phyloP scores from a whole-genome alignment of 2,329 filamentous ascomycete genomes.

The Cladosporium sphaerospermum region DNA sequence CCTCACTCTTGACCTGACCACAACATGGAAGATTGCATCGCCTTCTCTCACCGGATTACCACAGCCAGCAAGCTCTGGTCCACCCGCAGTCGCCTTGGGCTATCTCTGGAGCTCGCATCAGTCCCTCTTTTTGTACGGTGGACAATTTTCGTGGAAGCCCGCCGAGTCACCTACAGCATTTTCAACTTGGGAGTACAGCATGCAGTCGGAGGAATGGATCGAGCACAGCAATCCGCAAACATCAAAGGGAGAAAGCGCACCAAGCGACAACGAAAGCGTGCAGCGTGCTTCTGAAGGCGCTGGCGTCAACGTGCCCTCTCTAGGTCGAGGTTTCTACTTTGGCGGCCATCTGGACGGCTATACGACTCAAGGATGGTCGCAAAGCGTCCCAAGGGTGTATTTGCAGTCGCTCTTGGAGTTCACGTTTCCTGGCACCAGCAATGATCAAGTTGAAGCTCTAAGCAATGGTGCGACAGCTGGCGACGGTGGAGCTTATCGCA shows the following conservation, averaged over 20 bases:
- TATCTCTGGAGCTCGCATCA: constrained; percentile 69
- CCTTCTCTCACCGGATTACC: constrained; percentile 58
- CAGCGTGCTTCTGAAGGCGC: constrained; percentile 69
- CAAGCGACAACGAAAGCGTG: constrained; percentile 49
- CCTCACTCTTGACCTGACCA: constrained; percentile 63
- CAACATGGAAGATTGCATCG: constrained; percentile 61
- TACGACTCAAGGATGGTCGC: constrained; percentile 62
- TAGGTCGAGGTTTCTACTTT: constrained; percentile 72
- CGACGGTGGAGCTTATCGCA: constrained; percentile 59
- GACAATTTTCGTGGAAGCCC: constrained; percentile 63
- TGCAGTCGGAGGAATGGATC: constrained; percentile 54
- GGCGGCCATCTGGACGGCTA: constrained; percentile 66
- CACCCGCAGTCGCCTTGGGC: constrained; percentile 65
- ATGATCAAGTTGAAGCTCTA: constrained; percentile 55
- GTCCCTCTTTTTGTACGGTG: constrained; percentile 67
- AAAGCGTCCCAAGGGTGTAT: constrained; percentile 57
- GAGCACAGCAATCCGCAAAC: constrained; percentile 58
- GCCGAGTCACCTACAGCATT: constrained; percentile 51
- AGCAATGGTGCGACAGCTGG: constrained; percentile 51
- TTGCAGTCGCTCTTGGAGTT: constrained; percentile 70
- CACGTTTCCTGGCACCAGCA: constrained; percentile 64
- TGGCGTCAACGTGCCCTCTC: constrained; percentile 60
- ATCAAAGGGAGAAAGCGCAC: constrained; percentile 57
- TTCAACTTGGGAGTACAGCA: constrained; percentile 65
- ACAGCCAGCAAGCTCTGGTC: constrained; percentile 52